phyloP scores from a whole-genome alignment of 2,329 filamentous ascomycete genomes.

The Hirsutella minnesotensis region DNA sequence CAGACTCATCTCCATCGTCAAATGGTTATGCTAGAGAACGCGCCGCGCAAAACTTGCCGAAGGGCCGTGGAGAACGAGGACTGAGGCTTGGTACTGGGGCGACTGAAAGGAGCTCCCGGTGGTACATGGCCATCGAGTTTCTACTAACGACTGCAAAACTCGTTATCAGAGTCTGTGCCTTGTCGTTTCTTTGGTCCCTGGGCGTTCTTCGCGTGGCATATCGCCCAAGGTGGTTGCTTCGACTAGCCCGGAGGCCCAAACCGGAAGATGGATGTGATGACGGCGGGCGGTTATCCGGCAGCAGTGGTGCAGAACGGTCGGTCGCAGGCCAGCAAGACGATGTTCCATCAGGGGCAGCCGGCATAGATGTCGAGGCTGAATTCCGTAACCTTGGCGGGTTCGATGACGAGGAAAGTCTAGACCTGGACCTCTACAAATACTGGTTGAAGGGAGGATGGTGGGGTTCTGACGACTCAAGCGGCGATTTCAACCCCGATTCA shows the following conservation, averaged over 20 bases:
- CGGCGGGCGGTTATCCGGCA: background rate
- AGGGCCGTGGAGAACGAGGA: conserved; percentile 32
- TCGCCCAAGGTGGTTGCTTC: conserved; percentile 40
- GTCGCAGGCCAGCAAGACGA: conserved; percentile 29
- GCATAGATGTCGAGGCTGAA: conserved; percentile 72
- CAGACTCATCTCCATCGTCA: conserved; percentile 26
- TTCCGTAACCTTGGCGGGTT: conserved; percentile 45
- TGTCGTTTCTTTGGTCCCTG: conserved; percentile 41
- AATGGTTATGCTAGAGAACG: conserved; percentile 61
- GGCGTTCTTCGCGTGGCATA: conserved; percentile 30
- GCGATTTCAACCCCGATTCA: conserved; percentile 54
- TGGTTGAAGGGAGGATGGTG: conserved; percentile 78
- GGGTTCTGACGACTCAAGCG: conserved; percentile 70
- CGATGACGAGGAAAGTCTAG: conserved; percentile 52
- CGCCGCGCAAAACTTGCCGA: conserved; percentile 46
- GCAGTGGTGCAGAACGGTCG: background rate
- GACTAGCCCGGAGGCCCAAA: conserved; percentile 26
- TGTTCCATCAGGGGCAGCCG: conserved; percentile 44
- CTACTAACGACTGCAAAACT: conserved; percentile 55
- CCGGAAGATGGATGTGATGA: conserved; percentile 1
- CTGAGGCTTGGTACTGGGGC: conserved; percentile 61
- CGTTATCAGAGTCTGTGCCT: conserved; percentile 18
- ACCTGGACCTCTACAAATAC: conserved; percentile 68
- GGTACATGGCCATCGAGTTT: conserved; percentile 67
- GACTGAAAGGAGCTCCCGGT: conserved; percentile 64